Base-by-base conservation (phyloP, 345 rosid species). In the Gossypium australe region DNA sequence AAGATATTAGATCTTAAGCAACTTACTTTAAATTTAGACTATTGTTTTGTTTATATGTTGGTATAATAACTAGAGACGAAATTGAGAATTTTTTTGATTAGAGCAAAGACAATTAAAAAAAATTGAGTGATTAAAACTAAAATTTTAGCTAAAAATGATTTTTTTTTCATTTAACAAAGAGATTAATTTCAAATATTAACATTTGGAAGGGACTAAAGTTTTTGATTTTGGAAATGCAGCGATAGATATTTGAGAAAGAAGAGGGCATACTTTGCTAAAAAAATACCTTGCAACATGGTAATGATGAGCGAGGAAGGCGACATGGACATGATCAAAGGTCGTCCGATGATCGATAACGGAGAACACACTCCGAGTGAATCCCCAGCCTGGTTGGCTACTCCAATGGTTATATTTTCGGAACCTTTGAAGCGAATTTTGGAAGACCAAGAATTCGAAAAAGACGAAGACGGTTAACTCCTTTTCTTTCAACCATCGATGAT, bases 201-300 rank as follows among this genome's bases (percentile, higher is more conserved):
- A 34, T 34, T 34, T 34, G 41, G 41, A 34, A 5, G 41, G 1
- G 41, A 5, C 7, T 34, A 34, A 34, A 34, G 13, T 38, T 57
- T 4, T 43, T 1, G 18, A 11, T n/a, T 48, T 38, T 9, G 20
- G 43, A 63, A 73, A 17, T 38, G 62, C 45, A 68, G 58, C 16
- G 44, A 75, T 76, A 80, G 83, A 78, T 74, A 85, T 45, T 82
- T 79, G 22, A 81, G 62, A 57, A 86, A 79, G 82, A 76, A 81
- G 60, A 77, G 78, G 67, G 78, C 80, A 47, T 87, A 78, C 77
- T 86, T 73, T 11, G 77, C 79, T 1, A 47, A 76, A 48, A 86
- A 52, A 72, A 78, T 86, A 12, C 83, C 84, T 1, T 83, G 87
- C 68, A 87, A 83, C 38, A 68, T 86, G 82, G 80, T 82, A 77